Conservation (phyloP, 345 rosid species). For the Aegle marmelos region DNA sequence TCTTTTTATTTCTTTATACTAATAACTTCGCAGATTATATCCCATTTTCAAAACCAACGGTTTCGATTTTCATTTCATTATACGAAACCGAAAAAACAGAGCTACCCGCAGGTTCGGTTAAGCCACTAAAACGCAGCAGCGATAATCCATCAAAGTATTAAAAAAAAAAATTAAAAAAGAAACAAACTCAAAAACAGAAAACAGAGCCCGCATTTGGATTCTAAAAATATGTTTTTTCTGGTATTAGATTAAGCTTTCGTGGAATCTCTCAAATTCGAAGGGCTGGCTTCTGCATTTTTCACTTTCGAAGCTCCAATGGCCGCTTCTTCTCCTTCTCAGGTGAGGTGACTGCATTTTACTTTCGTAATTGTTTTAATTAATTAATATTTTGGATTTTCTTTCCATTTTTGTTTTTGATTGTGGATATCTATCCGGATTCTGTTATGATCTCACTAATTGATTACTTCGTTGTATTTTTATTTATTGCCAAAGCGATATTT, state of each 20-base stretch:
- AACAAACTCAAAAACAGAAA: background rate
- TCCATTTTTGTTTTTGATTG: background rate
- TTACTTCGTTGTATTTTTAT: background rate
- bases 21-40: no score
- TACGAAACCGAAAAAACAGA: background rate
- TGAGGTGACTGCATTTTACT: background rate
- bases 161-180: constrained; percentile 31
- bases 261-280: constrained; percentile 9
- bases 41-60: background rate
- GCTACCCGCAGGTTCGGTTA: constrained; percentile 33
- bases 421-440: background rate
- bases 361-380: background rate
- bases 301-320: constrained; percentile 21
- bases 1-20: background rate
- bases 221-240: background rate
- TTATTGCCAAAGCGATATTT: constrained; percentile 1
- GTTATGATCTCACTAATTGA: background rate
- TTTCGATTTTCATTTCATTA: background rate
- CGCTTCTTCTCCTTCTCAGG: constrained; percentile 13
- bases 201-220: constrained; percentile 13
- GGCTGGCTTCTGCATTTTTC: constrained; percentile 21
- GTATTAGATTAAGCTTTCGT: background rate
- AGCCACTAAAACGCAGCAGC: constrained; percentile 26
- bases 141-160: constrained; percentile 21
- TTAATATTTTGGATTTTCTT: background rate